Evolutionary conservation across 345 rosid genomes (phyloP), one percentile per base, ranked within the genome.

Genomic region (Boechera stricta): DNA sequence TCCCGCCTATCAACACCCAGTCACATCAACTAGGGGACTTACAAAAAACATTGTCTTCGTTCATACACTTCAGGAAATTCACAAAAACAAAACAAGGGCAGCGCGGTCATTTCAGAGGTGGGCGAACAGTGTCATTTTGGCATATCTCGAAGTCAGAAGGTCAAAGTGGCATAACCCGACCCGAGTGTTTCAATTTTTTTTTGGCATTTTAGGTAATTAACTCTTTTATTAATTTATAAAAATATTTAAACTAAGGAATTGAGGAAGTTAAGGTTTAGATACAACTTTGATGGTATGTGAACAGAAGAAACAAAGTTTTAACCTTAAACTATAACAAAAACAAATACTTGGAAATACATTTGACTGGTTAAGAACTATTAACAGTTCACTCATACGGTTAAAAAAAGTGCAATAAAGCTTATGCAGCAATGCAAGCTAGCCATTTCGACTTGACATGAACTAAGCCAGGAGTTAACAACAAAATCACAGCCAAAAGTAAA

Each of bases 341-440:
- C n/a, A 35, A 13, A 52, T 5, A 13, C 4, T 10, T 32, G 18
- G 4, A 54, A 41, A 5, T 24, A 28, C 16, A 69, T 29, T 56
- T 10, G 24, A 52, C 48, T 53, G 38, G 3, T 52, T 67, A 26
- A 42, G 15, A 42, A 54, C 51, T 32, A 68, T 38, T 54, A 29
- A 53, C 6, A 42, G 7, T 29, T 10, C 39, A 41, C 44, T 41
- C 39, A 55, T 1, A 10, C 5, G 41, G 41, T 11, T 1, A 16
- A 35, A 32, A 7, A 42, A 42, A 10, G 10, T 13, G 32, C 52
- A 69, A n/a, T 28, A n/a, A 7, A 60, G 35, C 10, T 29, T 57
- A 70, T 44, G 44, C 31, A 48, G 53, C 24, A 16, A 48, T 10
- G 15, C 72, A 68, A 69, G 9, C 13, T 55, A 69, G 53, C 73